Evolutionary conservation across 345 rosid genomes (phyloP), one percentile per base, ranked within the genome.

Genomic region (Ceriops zippeliana): DNA sequence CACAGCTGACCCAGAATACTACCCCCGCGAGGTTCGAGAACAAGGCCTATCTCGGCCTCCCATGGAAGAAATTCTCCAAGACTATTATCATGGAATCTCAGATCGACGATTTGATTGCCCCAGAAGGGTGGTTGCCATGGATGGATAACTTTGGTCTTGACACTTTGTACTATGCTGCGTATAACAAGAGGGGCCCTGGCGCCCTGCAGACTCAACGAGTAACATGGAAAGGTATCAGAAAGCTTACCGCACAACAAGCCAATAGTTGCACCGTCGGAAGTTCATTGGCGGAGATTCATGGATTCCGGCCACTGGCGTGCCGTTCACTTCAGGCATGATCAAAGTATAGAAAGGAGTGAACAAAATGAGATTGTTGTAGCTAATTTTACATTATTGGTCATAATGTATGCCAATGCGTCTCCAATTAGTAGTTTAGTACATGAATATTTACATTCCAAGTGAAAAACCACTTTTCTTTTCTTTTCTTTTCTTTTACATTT

Each of bases 41-140:
- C 74, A 63, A 42, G 35, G 59, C 62, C 26, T 71, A 34, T 58
- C 62, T 71, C 1, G 74, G 74, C 1, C 49, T 68, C 9, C 74
- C 74, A 4, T 42, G 62, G 68, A 63, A 28, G 63, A n/a, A 19
- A 13, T 38, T 52, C 58, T 62, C 72, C 28, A 74, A 54, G 27
- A 68, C 72, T 28, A 35, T 74, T 7, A 21, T 74, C 4, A 68
- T 74, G 72, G 63, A 74, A 58, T 67, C 77, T 2, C 17, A 37
- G 10, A 73, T 67, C 31, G 63, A 26, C 13, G 63, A 63, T 54
- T n/a, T 68, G 19, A 61, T 74, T 34, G 49, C 42, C 28, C 77
- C 72, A 0, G 57, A 21, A 6, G 72, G 77, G 6, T 74, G 77
- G 77, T 28, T 68, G 17, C 57, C 68, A 21, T 71, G 64, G 69